Base-by-base conservation (phyloP, 495 filamentous ascomycete species). In the Lindgomyces ingoldianus region DNA sequence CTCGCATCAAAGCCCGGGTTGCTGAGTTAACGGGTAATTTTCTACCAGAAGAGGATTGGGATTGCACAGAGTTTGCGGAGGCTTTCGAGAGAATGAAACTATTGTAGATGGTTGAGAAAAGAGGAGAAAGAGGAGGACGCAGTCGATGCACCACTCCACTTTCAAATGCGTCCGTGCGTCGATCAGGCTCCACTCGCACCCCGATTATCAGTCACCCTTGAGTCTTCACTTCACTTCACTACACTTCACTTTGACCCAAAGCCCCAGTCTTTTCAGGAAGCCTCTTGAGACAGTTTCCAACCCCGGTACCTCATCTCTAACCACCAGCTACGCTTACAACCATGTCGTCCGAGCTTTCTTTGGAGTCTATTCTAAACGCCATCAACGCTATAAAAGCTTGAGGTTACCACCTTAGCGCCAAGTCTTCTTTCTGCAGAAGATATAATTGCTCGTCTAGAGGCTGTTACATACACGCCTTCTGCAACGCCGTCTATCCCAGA, bases 1-100 rank as follows among this genome's bases (percentile, higher is more conserved):
- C 33, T 39, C 33, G 33, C 33, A 39, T 39, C 14, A 6, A 14
- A 14, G 33, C 33, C 6, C 33, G 33, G 6, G 33, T 39, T 39
- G 33, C 33, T 6, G 33, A 47, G 14, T n/a, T 47, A n/a, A 47
- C 21, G 8, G 49, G 42, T 10, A 58, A 25, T 1, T 51, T 51
- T 14, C 1, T 39, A 4, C 44, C 44, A 29, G 61, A 58, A 11
- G 62, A 58, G 29, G 62, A 52, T 30, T 64, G 53, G 53, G 53
- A 58, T 47, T 51, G 33, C n/a, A 27, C 53, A 25, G 62, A 58
- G 41, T 58, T 64, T 46, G 14, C 45, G 1, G 52, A 64, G 41
- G 62, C 62, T 12, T 63, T 63, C 45, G 44, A 50, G 45, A 49
- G n/a, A n/a, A 50, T 57, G 61, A 64, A 53, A 25, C 24, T 45